Conservation (phyloP, 441 rosid genomes). For the Pelargonium citronellum region DNA sequence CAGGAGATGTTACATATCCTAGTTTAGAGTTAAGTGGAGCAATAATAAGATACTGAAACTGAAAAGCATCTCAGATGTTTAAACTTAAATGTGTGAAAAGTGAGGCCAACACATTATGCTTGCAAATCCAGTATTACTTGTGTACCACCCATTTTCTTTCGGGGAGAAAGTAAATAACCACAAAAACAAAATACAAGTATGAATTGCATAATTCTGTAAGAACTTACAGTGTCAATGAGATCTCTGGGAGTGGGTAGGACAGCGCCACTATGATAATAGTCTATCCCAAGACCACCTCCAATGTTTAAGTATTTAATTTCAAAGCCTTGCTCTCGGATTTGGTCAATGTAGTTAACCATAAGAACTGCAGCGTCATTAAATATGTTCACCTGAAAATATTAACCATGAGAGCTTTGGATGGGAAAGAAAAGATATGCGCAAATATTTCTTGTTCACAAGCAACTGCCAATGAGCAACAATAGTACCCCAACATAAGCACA, state of each 20-base stretch:
- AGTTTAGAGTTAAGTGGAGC: too few species aligned
- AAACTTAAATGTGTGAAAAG: too few species aligned
- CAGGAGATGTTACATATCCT: too few species aligned
- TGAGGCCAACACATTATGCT: too few species aligned
- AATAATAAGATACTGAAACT: too few species aligned
- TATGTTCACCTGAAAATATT: slow-evolving; percentile 66
- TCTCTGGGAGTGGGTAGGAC: slow-evolving; percentile 89
- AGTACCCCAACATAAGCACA: too few species aligned
- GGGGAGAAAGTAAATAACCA: too few species aligned
- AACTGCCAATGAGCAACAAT: not conserved
- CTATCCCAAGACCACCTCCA: slow-evolving; percentile 98
- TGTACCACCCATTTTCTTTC: too few species aligned
- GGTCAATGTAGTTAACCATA: slow-evolving; percentile 85
- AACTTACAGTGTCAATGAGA: slow-evolving; percentile 81
- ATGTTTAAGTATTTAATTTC: slow-evolving; percentile 82
- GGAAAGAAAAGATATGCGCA: slow-evolving; percentile 5
- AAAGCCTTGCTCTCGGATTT: slow-evolving; percentile 84
- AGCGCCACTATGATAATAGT: slow-evolving; percentile 80
- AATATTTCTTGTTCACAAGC: not conserved
- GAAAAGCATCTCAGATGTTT: too few species aligned
- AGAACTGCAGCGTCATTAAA: slow-evolving; percentile 92
- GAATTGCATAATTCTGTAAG: not conserved
- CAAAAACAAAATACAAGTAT: too few species aligned
- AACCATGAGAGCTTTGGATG: slow-evolving; percentile 8
- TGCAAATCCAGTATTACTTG: too few species aligned